Conservation (phyloP, 257 asterid genomes). For the Penstemon davidsonii region DNA sequence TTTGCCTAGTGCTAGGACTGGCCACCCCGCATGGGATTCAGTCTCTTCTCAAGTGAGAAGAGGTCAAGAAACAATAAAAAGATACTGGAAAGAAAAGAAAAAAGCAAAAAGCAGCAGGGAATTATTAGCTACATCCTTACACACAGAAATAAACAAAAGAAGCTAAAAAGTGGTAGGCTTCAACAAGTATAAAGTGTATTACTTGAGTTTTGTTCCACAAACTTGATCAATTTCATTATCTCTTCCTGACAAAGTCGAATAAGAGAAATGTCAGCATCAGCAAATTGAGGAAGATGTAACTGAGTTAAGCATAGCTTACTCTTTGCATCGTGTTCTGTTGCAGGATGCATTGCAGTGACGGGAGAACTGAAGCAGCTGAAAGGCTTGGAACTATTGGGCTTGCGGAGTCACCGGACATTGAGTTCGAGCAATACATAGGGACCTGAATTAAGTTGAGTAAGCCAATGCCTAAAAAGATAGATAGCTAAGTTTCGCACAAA, state of each 20-base stretch:
- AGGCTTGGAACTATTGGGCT: constrained; percentile 45
- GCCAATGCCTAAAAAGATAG: constrained; percentile 31
- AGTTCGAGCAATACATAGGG: constrained; percentile 42
- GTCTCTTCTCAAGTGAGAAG: no score
- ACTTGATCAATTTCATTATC: constrained; percentile 68
- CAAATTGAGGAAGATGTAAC: constrained; percentile 13
- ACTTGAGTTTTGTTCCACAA: constrained; percentile 84
- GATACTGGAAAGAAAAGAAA: not conserved
- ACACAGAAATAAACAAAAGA: not conserved
- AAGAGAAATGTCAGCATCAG: constrained; percentile 37
- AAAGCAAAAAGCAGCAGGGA: not conserved
- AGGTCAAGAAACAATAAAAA: constrained; percentile 4
- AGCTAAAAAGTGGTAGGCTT: not conserved
- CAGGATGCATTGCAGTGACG: constrained; percentile 67
- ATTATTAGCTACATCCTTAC: not conserved
- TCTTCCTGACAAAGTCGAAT: constrained; percentile 64
- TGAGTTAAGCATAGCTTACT: constrained; percentile 45
- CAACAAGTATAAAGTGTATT: constrained; percentile 21
- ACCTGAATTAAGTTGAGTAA: constrained; percentile 47
- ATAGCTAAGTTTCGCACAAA: no score
- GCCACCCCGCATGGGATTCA: no score
- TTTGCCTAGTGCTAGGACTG: no score
- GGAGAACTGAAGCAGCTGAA: constrained; percentile 65
- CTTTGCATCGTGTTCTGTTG: constrained; percentile 83
- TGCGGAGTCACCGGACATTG: constrained; percentile 47